Evolutionary conservation across 331 rosid species (phyloP), one percentile per base, ranked within the genome.

Genomic region (Stylosanthes scabra): DNA sequence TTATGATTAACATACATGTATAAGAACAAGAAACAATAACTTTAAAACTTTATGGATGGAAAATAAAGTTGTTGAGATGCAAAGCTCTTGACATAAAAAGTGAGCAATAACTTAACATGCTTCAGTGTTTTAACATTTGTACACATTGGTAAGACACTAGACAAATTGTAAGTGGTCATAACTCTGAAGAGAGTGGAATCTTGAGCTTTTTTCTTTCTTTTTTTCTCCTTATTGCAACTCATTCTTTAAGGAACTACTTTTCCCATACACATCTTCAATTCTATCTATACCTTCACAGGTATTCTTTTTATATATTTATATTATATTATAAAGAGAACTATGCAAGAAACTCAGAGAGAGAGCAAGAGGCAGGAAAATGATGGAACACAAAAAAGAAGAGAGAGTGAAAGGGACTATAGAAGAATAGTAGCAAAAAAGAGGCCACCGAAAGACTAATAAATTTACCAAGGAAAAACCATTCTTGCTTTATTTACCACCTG

Each of bases 401-500:
- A 64, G 63, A 28, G 55, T n/a, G n/a, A n/a, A n/a, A n/a, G n/a
- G n/a, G n/a, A n/a, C n/a, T n/a, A n/a, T n/a, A 49, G 51, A 15
- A 13, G 10, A 78, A 28, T 40, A 83, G 51, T 60, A 56, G 15
- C 64, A 34, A 28, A 34, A 28, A 12, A 16, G 13, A 58, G 78
- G 78, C 28, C 75, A 71, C 76, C 54, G 16, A 81, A 70, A 73
- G 81, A 78, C 75, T 64, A 0, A 46, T 68, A n/a, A n/a, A n/a
- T n/a, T n/a, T n/a, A n/a, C n/a, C n/a, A n/a, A n/a, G n/a, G n/a
- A n/a, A n/a, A n/a, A n/a, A n/a, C n/a, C n/a, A n/a, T n/a, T n/a
- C n/a, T n/a, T 77, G 72, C 61, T 55, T 80, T 82, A 89, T 76
- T 91, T 89, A 2, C 88, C 55, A 78, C 78, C 97, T 91, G 93